A percentile compares a stretch with the other conserved stretches of the same genome.
Evolutionary conservation across 257 asterid genomes (phyloP).

Genomic region (Lavandula angustifolia): DNA sequence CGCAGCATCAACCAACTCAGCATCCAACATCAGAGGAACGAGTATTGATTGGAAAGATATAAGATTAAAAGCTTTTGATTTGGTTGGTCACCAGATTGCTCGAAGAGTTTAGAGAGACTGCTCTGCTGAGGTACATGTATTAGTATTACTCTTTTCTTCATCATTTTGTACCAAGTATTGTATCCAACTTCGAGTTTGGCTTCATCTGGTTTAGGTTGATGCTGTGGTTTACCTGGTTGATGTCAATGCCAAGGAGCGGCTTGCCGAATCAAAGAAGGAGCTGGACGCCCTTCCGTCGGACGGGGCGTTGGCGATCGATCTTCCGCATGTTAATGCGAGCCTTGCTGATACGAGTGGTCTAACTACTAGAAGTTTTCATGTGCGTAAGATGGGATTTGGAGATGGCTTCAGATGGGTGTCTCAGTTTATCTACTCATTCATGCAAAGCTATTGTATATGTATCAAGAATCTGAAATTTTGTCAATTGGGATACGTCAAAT

Average conservation of each 20-base stretch:
- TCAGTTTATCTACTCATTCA: constrained; percentile 32
- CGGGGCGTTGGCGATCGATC: constrained; percentile 43
- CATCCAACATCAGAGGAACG: constrained; percentile 57
- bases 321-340: constrained; percentile 39
- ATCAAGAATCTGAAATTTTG: background rate
- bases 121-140: constrained; percentile 41
- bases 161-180: too few species aligned
- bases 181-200: background rate
- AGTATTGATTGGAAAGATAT: constrained; percentile 55
- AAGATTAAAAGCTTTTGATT: constrained; percentile 53
- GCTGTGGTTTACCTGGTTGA: constrained; percentile 52
- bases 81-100: constrained; percentile 58
- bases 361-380: constrained; percentile 53
- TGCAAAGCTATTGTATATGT: background rate
- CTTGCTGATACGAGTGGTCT: constrained; percentile 29
- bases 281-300: constrained; percentile 51
- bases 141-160: too few species aligned
- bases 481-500: too few species aligned
- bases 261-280: constrained; percentile 50
- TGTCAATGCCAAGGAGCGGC: constrained; percentile 47
- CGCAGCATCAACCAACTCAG: constrained; percentile 60
- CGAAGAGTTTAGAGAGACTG: constrained; percentile 63
- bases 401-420: constrained; percentile 59
- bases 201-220: constrained; percentile 39
- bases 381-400: constrained; percentile 60